A percentile compares a stretch with the other conserved stretches of the same genome.
These are phyloP conservation scores for Taphrina pruni DNA, from an alignment of 1,139 yeast species.

Conservation along the genomic window DNA sequence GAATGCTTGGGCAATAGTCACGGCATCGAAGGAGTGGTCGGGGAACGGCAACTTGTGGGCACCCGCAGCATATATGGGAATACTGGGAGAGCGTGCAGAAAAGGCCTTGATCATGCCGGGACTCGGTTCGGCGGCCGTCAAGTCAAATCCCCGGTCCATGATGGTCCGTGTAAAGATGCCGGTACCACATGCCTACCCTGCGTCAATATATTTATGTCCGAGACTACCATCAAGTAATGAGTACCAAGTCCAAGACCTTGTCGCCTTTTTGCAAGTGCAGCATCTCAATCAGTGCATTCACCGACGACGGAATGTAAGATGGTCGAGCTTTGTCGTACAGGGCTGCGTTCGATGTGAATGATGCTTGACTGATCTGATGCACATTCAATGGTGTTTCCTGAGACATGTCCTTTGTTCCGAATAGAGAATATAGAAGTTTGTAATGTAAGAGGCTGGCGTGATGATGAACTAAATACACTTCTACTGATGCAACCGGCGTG, in stretches of 20 bases:
- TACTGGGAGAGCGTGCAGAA: conserved; percentile 57
- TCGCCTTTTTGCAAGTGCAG: conserved; percentile 52
- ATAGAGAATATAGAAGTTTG: too few relatives aligned
- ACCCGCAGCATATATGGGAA: conserved; percentile 55
- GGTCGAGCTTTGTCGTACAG: conserved; percentile 66
- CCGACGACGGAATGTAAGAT: conserved; percentile 58
- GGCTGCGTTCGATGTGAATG: conserved; percentile 63
- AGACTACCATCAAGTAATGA: not conserved
- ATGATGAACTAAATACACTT: too few relatives aligned
- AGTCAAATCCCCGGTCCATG: conserved; percentile 56
- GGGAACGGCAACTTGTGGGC: conserved; percentile 60
- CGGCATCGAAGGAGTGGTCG: conserved; percentile 59
- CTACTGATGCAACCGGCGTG: not conserved
- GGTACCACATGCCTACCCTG: conserved; percentile 55
- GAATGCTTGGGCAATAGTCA: conserved; percentile 69
- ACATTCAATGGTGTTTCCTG: conserved; percentile 46
- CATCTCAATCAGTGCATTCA: conserved; percentile 57
- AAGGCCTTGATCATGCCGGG: conserved; percentile 64
- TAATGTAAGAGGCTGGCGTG: too few relatives aligned
- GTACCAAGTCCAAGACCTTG: conserved; percentile 62
- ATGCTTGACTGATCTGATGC: conserved; percentile 54
- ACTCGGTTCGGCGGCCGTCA: conserved; percentile 65
- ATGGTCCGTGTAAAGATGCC: conserved; percentile 67
- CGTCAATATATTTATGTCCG: too few relatives aligned
- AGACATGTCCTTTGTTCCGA: not conserved